Conservation (phyloP, 139 green algal genomes). For the Ostreobium quekettii region DNA sequence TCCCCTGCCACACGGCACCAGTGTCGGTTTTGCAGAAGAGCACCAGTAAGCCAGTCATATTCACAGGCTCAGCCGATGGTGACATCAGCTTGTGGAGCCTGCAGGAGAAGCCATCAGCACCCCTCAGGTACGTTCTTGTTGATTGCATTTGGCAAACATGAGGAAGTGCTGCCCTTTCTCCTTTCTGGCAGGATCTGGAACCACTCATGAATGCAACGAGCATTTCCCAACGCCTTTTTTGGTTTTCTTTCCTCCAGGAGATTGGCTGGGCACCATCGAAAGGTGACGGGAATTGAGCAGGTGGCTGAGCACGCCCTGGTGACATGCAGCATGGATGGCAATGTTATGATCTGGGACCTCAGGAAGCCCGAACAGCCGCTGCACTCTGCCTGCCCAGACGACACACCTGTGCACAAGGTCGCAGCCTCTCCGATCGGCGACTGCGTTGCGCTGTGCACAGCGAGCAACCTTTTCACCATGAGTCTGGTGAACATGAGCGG, state of each 20-base stretch:
- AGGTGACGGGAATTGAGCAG: conserved; percentile 1
- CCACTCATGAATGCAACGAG: no score
- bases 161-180: no score
- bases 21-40: background rate
- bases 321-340: background rate
- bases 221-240: no score
- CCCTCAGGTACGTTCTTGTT: no score
- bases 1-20: background rate
- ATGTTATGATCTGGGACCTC: background rate
- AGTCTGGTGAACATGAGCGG: background rate
- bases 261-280: background rate
- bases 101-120: background rate
- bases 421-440: background rate
- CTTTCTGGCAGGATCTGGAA: no score
- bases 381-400: background rate
- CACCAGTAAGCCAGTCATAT: background rate
- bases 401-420: background rate
- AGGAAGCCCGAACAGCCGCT: background rate
- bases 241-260: no score
- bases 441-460: conserved; percentile 1
- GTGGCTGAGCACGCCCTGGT: background rate
- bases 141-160: no score
- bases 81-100: background rate
- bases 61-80: background rate
- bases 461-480: background rate